phyloP scores from a whole-genome alignment of 768 basidiomycete genomes.

The Phylloporus arenicola region DNA sequence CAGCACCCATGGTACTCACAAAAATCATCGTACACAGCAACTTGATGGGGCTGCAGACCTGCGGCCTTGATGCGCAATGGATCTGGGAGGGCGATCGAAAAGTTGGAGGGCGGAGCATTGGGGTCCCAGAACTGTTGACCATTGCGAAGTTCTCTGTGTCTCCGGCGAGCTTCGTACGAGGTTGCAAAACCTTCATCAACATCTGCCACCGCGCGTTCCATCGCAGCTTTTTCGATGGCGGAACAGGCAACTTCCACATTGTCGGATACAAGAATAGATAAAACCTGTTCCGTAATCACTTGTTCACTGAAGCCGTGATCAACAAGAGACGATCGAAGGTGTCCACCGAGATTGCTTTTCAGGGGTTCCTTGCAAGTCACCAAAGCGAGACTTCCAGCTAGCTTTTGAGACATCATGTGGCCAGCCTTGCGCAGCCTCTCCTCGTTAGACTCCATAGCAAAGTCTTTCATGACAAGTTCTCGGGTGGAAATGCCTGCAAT shows the following conservation, averaged over 20 bases:
- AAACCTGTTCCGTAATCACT: conserved; percentile 76
- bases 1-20: conserved; percentile 37
- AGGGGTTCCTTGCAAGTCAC: conserved; percentile 98
- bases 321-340: conserved; percentile 74
- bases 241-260: conserved; percentile 91
- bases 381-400: conserved; percentile 91
- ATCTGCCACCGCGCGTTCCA: conserved; percentile 90
- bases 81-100: conserved; percentile 75
- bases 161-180: conserved; percentile 78
- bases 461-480: conserved; percentile 94
- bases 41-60: conserved; percentile 78
- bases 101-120: conserved; percentile 61
- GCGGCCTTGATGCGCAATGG: conserved; percentile 77
- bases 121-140: conserved; percentile 89
- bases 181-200: conserved; percentile 84
- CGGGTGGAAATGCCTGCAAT: conserved; percentile 97
- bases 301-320: conserved; percentile 91
- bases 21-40: conserved; percentile 94
- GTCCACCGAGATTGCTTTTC: conserved; percentile 84
- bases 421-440: conserved; percentile 87
- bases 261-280: conserved; percentile 77
- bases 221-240: conserved; percentile 95
- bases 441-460: conserved; percentile 87
- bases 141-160: conserved; percentile 77
- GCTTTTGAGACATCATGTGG: conserved; percentile 93